Percentiles rank a stretch among this genome's conserved stretches.
Conservation (phyloP, 495 filamentous ascomycete genomes). For the Lasiosphaeria ovina region DNA sequence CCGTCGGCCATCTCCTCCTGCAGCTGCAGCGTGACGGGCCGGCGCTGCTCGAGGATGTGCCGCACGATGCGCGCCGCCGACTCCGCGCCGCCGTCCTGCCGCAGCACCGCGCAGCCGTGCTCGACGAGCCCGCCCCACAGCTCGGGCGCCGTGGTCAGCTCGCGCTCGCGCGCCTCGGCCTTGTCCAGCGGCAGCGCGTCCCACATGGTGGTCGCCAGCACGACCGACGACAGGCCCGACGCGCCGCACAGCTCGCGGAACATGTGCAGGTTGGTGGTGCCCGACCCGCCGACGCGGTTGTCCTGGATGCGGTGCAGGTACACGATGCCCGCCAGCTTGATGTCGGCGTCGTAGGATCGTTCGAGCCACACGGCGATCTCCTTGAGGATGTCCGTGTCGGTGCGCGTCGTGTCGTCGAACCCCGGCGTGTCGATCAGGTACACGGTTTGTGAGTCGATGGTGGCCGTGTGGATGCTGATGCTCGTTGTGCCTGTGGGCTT, state of each 20-base stretch:
- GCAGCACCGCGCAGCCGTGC: constrained; percentile 12
- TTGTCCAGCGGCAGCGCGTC: constrained; percentile 17
- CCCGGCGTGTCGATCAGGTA: constrained; percentile 40
- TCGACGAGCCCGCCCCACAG: constrained; percentile 19
- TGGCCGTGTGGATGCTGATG: constrained; percentile 14
- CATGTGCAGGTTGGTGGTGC: constrained; percentile 30
- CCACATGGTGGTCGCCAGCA: constrained; percentile 45
- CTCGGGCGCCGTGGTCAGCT: constrained; percentile 12
- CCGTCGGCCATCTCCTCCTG: constrained; percentile 19
- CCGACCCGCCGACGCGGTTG: constrained; percentile 31
- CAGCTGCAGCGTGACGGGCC: constrained; percentile 10
- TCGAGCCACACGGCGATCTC: constrained; percentile 34
- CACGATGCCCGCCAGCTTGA: constrained; percentile 35
- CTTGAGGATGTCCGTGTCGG: constrained; percentile 35
- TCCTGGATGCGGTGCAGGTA: constrained; percentile 45
- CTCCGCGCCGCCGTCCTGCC: constrained; percentile 4
- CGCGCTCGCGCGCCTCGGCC: constrained; percentile 13
- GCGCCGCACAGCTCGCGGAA: constrained; percentile 38
- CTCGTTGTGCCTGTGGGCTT: constrained; percentile 9
- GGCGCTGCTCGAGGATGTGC: background rate
- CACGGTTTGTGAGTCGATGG: constrained; percentile 11
- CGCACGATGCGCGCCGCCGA: constrained; percentile 9
- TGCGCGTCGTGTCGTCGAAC: constrained; percentile 36
- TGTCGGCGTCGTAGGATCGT: constrained; percentile 25
- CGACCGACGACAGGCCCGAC: constrained; percentile 27